Base-by-base conservation (phyloP, 73 alveolate species). In the Uronychia binucleata region DNA sequence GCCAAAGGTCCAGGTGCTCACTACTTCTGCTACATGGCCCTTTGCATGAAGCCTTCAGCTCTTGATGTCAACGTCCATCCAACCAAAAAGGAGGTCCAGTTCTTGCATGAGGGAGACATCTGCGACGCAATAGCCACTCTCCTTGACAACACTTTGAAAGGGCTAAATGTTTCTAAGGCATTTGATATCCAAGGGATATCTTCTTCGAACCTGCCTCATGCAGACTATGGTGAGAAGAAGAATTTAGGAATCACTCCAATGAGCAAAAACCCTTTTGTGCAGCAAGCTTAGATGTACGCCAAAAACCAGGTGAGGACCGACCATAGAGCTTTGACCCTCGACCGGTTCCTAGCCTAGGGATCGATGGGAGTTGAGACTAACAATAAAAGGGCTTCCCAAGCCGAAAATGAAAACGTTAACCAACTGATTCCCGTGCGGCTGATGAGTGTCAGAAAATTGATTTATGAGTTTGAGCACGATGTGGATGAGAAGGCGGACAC, bases 51-150 rank as follows among this genome's bases (percentile, higher is more conserved):
- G 0, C 94, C 99, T 26, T 86, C 83, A 29, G 57, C 75, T 25
- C 59, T 96, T 26, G 99, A 96, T 86, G 98, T 96, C 14, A 96
- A 96, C 82, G 98, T 96, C 58, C 98, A 96, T 81, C 99, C 99
- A 1, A 93, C 96, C 28, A 96, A 96, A 90, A 95, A 87, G 57
- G 87, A 86, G 28, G 98, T 96, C 13, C 91, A 84, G 27, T 96
- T 96, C 77, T 78, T 90, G 76, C 67, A 94, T 79, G 95, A 96
- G 74, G 92, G 77, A 27, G 96, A 90, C 28, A 81, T 95, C 26
- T 74, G 90, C 27, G 57, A 28, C 33, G 74, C 26, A 78, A 78
- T 78, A 0, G 74, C 32, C 11, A 31, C 26, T 31, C 26, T 30
- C 75, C 32, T 78, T 31, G 34, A 11, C 25, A 28, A 1, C n/a